Conservation (phyloP, 2,329 filamentous ascomycete species). For the Venturia pyrina region DNA sequence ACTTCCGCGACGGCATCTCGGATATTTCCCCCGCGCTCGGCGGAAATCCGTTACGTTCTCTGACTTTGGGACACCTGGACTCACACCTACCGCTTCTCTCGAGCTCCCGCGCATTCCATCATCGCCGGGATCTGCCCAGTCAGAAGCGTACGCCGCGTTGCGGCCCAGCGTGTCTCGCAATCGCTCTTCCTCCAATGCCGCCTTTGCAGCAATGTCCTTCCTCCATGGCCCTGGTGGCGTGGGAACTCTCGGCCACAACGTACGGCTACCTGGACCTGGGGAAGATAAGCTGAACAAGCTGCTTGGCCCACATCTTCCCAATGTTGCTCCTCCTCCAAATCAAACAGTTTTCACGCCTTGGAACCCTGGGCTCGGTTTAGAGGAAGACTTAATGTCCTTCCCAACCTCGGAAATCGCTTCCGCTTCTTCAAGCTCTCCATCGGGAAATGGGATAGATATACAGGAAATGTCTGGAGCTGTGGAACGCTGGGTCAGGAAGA, state of each 20-base stretch:
- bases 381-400: conserved; percentile 9
- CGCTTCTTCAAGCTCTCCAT: conserved; percentile 17
- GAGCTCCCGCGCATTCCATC: conserved; percentile 43
- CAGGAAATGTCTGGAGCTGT: conserved; percentile 81
- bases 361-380: conserved; percentile 22
- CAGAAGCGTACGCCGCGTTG: conserved; percentile 1
- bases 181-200: conserved; percentile 23
- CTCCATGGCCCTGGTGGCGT: conserved; percentile 82
- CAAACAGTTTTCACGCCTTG: conserved; percentile 40
- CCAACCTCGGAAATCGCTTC: neutral
- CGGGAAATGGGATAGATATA: conserved; percentile 37
- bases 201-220: conserved; percentile 33
- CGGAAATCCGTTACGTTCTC: conserved; percentile 73
- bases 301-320: conserved; percentile 73
- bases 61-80: conserved; percentile 37
- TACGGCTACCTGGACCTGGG: conserved; percentile 68
- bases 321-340: conserved; percentile 52
- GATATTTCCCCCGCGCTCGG: conserved; percentile 83
- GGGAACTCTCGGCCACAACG: conserved; percentile 64
- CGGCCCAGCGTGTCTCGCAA: conserved; percentile 28
- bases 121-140: conserved; percentile 16
- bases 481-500: conserved; percentile 81
- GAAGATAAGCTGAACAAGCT: conserved; percentile 77
- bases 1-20: conserved; percentile 67
- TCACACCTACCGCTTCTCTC: conserved; percentile 57